A percentile compares a stretch with the other conserved stretches of the same genome.
phyloP scores from a whole-genome alignment of 768 basidiomycete genomes.

The Leccinum truebloodii region DNA sequence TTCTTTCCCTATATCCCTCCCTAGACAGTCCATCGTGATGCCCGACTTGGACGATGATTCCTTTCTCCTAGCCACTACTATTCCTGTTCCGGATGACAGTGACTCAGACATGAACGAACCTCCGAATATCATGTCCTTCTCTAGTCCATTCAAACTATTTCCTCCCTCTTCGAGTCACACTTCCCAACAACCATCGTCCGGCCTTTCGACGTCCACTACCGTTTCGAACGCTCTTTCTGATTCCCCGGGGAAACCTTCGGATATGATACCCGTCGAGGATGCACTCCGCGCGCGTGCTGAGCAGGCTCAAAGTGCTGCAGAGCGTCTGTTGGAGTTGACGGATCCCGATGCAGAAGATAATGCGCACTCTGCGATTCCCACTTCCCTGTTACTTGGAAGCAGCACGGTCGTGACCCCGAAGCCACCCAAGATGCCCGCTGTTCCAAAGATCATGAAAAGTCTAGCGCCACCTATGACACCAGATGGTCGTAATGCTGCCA shows the following conservation, averaged over 20 bases:
- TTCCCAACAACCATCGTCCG: constrained; percentile 51
- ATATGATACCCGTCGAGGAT: constrained; percentile 69
- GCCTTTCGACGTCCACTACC: constrained; percentile 46
- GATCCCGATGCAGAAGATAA: constrained; percentile 69
- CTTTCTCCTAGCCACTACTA: constrained; percentile 65
- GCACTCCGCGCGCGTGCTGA: constrained; percentile 84
- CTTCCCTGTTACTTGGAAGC: constrained; percentile 51
- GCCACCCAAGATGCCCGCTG: constrained; percentile 34
- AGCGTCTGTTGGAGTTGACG: constrained; percentile 82
- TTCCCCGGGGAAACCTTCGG: constrained; percentile 45
- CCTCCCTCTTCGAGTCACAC: constrained; percentile 41
- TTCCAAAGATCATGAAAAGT: constrained; percentile 35
- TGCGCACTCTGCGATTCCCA: constrained; percentile 54
- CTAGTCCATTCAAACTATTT: constrained; percentile 58
- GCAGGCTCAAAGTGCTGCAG: constrained; percentile 92
- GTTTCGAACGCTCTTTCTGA: constrained; percentile 65
- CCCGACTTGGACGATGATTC: constrained; percentile 50
- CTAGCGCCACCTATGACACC: constrained; percentile 62
- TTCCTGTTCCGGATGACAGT: constrained; percentile 75
- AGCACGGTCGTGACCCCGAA: constrained; percentile 41
- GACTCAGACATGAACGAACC: constrained; percentile 65
- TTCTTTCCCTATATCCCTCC: constrained; percentile 27
- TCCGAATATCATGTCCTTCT: constrained; percentile 69
- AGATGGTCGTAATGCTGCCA: constrained; percentile 51
- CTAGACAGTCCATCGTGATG: constrained; percentile 47